Evolutionary conservation across 2,329 filamentous ascomycete species (phyloP).

Genomic region (Cadophora luteo-olivacea): DNA sequence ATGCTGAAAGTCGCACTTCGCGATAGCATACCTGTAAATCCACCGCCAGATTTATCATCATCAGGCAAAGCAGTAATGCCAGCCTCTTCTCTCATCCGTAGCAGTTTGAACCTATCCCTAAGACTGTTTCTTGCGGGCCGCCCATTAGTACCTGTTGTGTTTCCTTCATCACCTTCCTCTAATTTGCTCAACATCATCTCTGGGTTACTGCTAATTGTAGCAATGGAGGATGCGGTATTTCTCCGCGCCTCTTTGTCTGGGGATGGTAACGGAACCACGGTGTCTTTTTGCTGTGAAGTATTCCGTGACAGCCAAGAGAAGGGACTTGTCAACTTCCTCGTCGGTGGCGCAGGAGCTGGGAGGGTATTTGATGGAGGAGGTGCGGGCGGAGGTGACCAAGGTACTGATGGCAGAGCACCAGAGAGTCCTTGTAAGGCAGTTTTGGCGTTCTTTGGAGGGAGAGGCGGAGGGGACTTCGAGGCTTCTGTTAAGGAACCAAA

Average conservation of each 20-base stretch:
- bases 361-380: constrained; percentile 34
- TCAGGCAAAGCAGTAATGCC: constrained; percentile 62
- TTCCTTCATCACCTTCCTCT: constrained; percentile 78
- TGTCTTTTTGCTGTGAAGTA: constrained; percentile 62
- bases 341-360: constrained; percentile 38
- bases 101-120: constrained; percentile 79
- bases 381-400: constrained; percentile 67
- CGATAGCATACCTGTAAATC: constrained; percentile 50
- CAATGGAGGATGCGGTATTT: constrained; percentile 81
- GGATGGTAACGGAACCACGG: constrained; percentile 55
- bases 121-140: constrained; percentile 67
- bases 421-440: constrained; percentile 71
- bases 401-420: constrained; percentile 73
- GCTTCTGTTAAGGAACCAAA: constrained; percentile 27
- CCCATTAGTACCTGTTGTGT: constrained; percentile 54
- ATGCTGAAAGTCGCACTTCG: constrained; percentile 49
- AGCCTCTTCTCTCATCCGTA: constrained; percentile 77
- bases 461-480: constrained; percentile 43
- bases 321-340: constrained; percentile 83
- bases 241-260: constrained; percentile 56
- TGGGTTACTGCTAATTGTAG: constrained; percentile 79
- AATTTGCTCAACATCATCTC: constrained; percentile 79
- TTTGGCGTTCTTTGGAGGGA: constrained; percentile 41
- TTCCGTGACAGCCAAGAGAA: constrained; percentile 84
- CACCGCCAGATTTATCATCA: constrained; percentile 45